Base-by-base conservation (phyloP, 495 filamentous ascomycete species). In the Aspergillus panamensis region DNA sequence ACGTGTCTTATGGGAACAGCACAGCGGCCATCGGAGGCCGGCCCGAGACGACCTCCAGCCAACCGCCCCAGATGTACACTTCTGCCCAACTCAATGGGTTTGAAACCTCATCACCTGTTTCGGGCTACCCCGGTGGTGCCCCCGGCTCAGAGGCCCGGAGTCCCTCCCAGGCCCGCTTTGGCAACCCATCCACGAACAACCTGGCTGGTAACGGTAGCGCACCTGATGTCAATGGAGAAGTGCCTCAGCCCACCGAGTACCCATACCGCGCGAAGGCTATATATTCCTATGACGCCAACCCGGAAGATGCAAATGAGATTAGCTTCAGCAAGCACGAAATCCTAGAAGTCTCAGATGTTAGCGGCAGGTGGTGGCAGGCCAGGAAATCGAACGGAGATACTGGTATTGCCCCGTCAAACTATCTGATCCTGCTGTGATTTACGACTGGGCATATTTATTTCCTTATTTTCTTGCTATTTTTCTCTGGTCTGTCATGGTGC, bases 361-460 rank as follows among this genome's bases (percentile, higher is more conserved):
- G 91, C 66, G 94, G 94, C 30, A 76, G 94, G 73, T 98, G 94
- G 94, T 98, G 94, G 94, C 94, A 98, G 76, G 94, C 94, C 60
- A 85, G 90, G 77, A 97, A 97, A 77, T 83, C 91, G 69, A 96
- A 74, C 61, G 94, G 94, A 67, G 92, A 97, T 64, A 97, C 94
- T 50, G 94, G 94, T 63, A 96, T 97, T 72, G 94, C 94, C 52
- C 94, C 94, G 17, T 96, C 91, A 61, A 98, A 98, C 77, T 98
- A 98, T 70, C 80, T 98, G 69, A 97, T 97, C 72, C 78, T 98
- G 66, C 84, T 98, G 84, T 98, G 82, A 85, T 76, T 52, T 20
- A 25, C 35, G 32, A 10, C 68, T 56, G 66, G n/a, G 16, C 42
- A 45, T 45, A 17, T 59, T 64, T 61, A 50, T 57, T n/a, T 53